Evolutionary conservation across 1,284 basidiomycete species (phyloP), one percentile per base, ranked within the genome.

Genomic region (Cutaneotrichosporon arboriforme): DNA sequence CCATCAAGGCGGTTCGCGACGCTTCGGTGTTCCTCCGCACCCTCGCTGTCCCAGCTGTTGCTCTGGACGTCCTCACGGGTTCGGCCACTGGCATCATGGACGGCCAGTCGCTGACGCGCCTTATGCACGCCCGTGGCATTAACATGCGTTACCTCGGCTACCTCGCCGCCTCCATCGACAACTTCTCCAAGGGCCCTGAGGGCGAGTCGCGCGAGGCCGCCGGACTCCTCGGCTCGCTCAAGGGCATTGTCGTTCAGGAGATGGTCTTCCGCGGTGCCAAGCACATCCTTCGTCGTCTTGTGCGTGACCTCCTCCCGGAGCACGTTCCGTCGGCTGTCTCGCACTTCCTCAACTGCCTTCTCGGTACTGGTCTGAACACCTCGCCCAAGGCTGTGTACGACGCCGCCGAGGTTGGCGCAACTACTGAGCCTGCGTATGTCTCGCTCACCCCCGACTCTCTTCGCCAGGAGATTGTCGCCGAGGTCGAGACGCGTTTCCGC

Each of bases 311-410:
- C 31, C 63, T 67, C 14, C 63, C 72, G 17, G 73, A 76, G 59
- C 75, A 78, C 55, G 66, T 72, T 44, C 66, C 76, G 4, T 63
- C 55, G 49, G 70, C 76, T 49, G 65, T 79, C 51, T 77, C 80
- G 14, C 81, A 82, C 72, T 80, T 81, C 76, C 74, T 81, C 69
- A 82, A 82, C 74, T 81, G 80, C 60, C 73, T 82, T 5, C 63
- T 82, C n/a, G 80, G 80, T 45, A 61, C 73, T 9, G 64, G 64
- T 8, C 47, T 74, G 57, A 76, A 79, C 64, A 46, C 77, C 15
- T 61, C 66, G 9, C 79, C 80, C 12, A 62, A 69, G 41, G 72
- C 79, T 14, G 55, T 61, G 10, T 74, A 67, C 64, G 66, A 72
- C 49, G 59, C 73, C n/a, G 59, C 69, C 52, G 64, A 71, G 43